Conservation (phyloP, 148 eudicot species). For the Vaccinium darrowii region DNA sequence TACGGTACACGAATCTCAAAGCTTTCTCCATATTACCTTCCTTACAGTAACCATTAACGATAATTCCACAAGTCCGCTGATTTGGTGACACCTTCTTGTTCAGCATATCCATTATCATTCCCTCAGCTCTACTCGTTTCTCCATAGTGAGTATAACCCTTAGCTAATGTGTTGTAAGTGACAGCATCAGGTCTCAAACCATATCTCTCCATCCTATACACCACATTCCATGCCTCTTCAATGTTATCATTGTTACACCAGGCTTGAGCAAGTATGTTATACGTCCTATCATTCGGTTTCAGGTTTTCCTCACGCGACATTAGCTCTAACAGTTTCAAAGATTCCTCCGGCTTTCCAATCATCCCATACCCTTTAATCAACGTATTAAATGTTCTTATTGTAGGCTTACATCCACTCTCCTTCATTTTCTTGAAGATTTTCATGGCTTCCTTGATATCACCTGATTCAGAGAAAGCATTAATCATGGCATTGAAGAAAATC, state of each 20-base stretch:
- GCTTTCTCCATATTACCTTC: slow-evolving; percentile 87
- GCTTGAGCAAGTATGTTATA: slow-evolving; percentile 76
- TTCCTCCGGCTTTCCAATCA: slow-evolving; percentile 82
- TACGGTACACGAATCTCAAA: slow-evolving; percentile 67
- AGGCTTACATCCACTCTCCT: slow-evolving; percentile 72
- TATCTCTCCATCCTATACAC: slow-evolving; percentile 69
- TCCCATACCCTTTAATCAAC: slow-evolving; percentile 82
- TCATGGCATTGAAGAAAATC: slow-evolving; percentile 87
- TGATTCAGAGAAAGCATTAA: slow-evolving; percentile 81
- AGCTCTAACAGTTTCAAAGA: slow-evolving; percentile 61
- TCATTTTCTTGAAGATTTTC: slow-evolving; percentile 68
- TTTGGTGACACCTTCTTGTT: slow-evolving; percentile 59
- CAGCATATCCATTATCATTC: slow-evolving; percentile 69
- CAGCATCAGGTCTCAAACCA: slow-evolving; percentile 82
- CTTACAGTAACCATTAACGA: slow-evolving; percentile 74
- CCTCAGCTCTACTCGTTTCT: slow-evolving; percentile 76
- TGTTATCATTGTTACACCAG: slow-evolving; percentile 68
- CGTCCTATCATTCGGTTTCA: slow-evolving; percentile 84
- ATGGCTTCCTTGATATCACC: slow-evolving; percentile 74
- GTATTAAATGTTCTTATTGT: slow-evolving; percentile 87
- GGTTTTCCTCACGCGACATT: slow-evolving; percentile 57
- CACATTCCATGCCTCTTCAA: slow-evolving; percentile 75
- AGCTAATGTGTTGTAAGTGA: slow-evolving; percentile 78
- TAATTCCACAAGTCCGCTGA: slow-evolving; percentile 85
- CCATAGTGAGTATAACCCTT: slow-evolving; percentile 67